Percentiles rank a stretch among this genome's conserved stretches.
phyloP scores from a whole-genome alignment of 2,329 filamentous ascomycete genomes.

The Balansia obtecta region DNA sequence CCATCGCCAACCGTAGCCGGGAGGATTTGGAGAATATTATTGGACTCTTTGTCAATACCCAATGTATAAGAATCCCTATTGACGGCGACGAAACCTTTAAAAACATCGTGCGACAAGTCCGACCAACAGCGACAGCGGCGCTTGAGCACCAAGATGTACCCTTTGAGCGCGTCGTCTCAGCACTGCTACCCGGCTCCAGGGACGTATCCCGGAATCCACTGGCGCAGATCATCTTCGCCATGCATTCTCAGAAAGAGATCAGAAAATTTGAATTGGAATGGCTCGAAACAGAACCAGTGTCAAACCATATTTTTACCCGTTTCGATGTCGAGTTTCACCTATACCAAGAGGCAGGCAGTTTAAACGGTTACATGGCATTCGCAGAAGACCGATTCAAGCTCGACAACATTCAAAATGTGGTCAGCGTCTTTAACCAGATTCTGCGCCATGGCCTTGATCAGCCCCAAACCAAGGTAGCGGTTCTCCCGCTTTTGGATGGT shows the following conservation, averaged over 20 bases:
- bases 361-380: neutral
- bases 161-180: constrained; percentile 9
- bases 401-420: neutral
- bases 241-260: constrained; percentile 13
- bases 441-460: constrained; percentile 7
- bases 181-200: constrained; percentile 7
- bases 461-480: constrained; percentile 5
- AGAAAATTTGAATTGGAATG: constrained; percentile 11
- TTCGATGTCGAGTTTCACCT: constrained; percentile 13
- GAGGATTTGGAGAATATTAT: constrained; percentile 12
- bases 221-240: constrained; percentile 9
- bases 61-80: constrained; percentile 11
- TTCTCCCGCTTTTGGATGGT: constrained; percentile 1
- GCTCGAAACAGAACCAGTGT: constrained; percentile 5
- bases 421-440: neutral
- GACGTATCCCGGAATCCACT: constrained; percentile 8
- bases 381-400: neutral
- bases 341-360: neutral
- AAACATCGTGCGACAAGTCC: neutral
- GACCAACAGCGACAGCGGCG: neutral
- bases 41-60: constrained; percentile 15
- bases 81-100: neutral
- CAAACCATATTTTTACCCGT: constrained; percentile 4
- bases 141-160: constrained; percentile 12
- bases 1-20: constrained; percentile 12